phyloP scores from a whole-genome alignment of 2,329 filamentous ascomycete genomes.

The Talaromyces albobiverticillius region DNA sequence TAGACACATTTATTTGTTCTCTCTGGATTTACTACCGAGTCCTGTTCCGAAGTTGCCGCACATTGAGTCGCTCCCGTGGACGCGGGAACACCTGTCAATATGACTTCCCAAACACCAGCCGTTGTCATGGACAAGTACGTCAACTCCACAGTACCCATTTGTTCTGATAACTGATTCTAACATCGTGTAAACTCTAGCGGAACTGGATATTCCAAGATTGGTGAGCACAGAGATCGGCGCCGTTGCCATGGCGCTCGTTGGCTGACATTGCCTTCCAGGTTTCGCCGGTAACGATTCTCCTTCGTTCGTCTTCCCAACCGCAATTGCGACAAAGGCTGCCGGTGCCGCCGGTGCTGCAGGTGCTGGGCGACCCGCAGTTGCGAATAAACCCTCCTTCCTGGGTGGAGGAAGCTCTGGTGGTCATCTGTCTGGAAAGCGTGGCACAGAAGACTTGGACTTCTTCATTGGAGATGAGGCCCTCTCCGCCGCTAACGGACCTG shows the following conservation, averaged over 20 bases:
- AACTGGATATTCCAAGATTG: conserved; percentile 98
- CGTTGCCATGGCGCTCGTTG: conserved; percentile 17
- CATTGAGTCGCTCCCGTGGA: conserved; percentile 8
- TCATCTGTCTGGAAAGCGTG: conserved; percentile 85
- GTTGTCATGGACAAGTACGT: conserved; percentile 99
- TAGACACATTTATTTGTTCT: background rate
- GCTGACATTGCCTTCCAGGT: conserved; percentile 56
- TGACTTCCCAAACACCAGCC: conserved; percentile 98
- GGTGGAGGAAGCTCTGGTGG: conserved; percentile 81
- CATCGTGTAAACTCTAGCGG: conserved; percentile 60
- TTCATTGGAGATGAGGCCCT: conserved; percentile 98
- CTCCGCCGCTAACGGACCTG: conserved; percentile 76
- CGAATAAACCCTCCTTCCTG: conserved; percentile 92
- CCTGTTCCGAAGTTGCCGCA: background rate
- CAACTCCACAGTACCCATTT: conserved; percentile 21
- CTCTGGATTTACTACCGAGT: background rate
- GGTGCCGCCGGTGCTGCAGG: conserved; percentile 69
- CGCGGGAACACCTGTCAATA: conserved; percentile 40
- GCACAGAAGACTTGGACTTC: conserved; percentile 96
- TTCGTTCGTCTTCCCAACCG: conserved; percentile 98
- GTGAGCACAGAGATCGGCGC: conserved; percentile 51
- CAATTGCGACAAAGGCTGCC: conserved; percentile 89
- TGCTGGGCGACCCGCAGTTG: conserved; percentile 84
- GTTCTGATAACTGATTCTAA: conserved; percentile 35
- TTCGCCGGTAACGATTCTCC: conserved; percentile 99